These are phyloP conservation scores for Wakefieldia striispora DNA, from an alignment of 768 basidiomycete species.

Conservation along the genomic window DNA sequence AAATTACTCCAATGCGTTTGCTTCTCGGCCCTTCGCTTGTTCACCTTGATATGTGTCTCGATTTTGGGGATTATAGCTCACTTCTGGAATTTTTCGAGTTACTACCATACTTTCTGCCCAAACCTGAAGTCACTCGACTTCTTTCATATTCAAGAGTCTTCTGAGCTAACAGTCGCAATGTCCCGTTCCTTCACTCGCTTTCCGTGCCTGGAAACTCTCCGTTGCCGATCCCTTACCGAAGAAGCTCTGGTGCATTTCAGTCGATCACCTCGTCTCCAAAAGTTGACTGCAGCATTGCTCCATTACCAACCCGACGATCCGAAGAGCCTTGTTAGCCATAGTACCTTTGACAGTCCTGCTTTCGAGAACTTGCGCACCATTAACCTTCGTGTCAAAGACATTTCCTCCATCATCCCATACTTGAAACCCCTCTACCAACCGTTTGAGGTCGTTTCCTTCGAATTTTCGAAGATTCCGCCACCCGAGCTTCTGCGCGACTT, in stretches of 20 bases:
- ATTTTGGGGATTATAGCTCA: no score
- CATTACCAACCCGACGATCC: not conserved
- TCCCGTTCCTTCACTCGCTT: slow-evolving; percentile 4
- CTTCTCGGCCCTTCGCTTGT: slow-evolving; percentile 10
- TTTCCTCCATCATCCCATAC: slow-evolving; percentile 8
- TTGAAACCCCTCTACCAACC: slow-evolving; percentile 4
- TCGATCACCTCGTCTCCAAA: not conserved
- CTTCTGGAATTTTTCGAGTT: no score
- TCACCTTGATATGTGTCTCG: slow-evolving; percentile 1
- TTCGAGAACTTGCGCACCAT: slow-evolving; percentile 10
- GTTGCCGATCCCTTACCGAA: slow-evolving; percentile 1
- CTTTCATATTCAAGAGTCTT: no score
- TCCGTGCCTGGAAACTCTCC: not conserved
- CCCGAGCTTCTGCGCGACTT: slow-evolving; percentile 1
- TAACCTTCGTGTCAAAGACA: not conserved
- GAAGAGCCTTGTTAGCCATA: no score
- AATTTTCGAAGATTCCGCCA: not conserved
- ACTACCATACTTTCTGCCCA: no score
- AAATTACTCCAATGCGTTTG: slow-evolving; percentile 6
- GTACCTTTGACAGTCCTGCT: not conserved
- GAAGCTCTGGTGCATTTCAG: not conserved
- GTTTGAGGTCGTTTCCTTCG: slow-evolving; percentile 5
- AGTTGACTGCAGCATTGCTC: not conserved
- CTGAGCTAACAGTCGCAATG: not conserved
- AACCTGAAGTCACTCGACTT: no score